A percentile compares a stretch with the other conserved stretches of the same genome.
phyloP scores from a whole-genome alignment of 2,329 filamentous ascomycete species.

The Penicillium janthinellum region DNA sequence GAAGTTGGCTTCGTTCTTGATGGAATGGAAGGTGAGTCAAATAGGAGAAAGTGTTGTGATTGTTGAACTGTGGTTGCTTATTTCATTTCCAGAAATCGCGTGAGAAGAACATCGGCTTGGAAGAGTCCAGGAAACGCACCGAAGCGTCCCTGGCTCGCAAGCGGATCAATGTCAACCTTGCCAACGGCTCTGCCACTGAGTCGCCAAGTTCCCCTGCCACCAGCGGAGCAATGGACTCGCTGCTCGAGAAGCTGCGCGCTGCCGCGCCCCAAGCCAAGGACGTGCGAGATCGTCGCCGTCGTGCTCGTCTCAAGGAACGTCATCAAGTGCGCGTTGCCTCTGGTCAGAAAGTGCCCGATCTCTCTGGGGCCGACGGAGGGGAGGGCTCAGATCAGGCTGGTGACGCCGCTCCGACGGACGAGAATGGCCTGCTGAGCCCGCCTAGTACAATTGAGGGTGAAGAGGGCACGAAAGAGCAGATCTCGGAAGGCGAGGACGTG shows the following conservation, averaged over 20 bases:
- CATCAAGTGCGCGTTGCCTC: constrained; percentile 89
- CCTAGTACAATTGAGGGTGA: constrained; percentile 40
- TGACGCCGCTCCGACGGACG: constrained; percentile 37
- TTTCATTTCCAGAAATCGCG: constrained; percentile 66
- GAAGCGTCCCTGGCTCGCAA: constrained; percentile 93
- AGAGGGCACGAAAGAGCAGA: constrained; percentile 38
- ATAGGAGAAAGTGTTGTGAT: constrained; percentile 3
- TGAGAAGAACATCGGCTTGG: constrained; percentile 83
- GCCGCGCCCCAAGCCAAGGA: constrained; percentile 88
- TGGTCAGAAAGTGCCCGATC: constrained; percentile 82
- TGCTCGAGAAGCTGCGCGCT: constrained; percentile 91
- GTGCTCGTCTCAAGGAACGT: constrained; percentile 84
- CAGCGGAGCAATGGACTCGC: constrained; percentile 91
- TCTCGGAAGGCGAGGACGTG: constrained; percentile 67
- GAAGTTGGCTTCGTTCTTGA: constrained; percentile 86
- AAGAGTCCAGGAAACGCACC: constrained; percentile 81
- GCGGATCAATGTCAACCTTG: constrained; percentile 62
- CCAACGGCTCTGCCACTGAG: constrained; percentile 57
- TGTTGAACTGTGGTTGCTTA: constrained; percentile 10
- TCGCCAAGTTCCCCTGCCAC: constrained; percentile 67
- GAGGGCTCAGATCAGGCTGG: constrained; percentile 50
- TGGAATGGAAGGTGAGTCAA: constrained; percentile 77
- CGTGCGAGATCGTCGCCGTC: constrained; percentile 81
- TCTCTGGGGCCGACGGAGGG: constrained; percentile 57
- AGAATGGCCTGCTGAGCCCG: constrained; percentile 54